Evolutionary conservation across 768 basidiomycete species (phyloP), one percentile per base, ranked within the genome.

Genomic region (Phylloporus sp.): DNA sequence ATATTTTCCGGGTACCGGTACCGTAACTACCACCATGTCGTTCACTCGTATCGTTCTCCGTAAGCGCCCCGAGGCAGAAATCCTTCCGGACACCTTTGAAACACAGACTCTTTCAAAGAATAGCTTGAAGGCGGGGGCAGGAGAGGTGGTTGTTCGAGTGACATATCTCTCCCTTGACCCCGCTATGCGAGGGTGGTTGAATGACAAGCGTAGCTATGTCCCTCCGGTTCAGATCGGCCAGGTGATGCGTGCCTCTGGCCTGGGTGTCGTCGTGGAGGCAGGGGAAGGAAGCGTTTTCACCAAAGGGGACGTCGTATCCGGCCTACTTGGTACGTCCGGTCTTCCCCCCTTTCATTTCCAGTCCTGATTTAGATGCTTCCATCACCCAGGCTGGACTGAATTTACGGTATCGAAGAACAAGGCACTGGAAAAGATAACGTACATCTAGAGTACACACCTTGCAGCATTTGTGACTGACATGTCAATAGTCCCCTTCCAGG

Each of bases 101-200:
- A 73, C 69, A 0, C 81, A 86, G 65, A 62, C 69, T 3, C 61
- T 74, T 14, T 71, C 78, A 2, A 75, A 77, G 52, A 69, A 74
- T 53, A 66, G 61, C 38, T 70, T 88, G 42, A 74, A 76, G 57
- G 74, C 81, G 6, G 75, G 73, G 1, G 52, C 64, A 17, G 64
- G 68, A 20, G 73, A 86, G 51, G 80, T 81, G 8, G 71, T 94
- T 37, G 80, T 97, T n/a, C 77, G 80, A 62, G 80, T 87, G 48
- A 81, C 82, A 38, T 93, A 84, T 73, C 60, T 91, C 26, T 83
- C 82, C 27, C 63, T 96, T 53, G 93, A 96, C 58, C 91, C 93
- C 17, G 89, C 90, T 0, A 90, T 92, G 89, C 77, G 91, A 9
- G 81, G 79, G 11, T 96, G 86, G 76, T 60, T 98, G 41, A 79